Percentiles rank a stretch among this genome's conserved stretches.
These are phyloP conservation scores for Beauveria bassiana DNA, from an alignment of 2,329 filamentous ascomycete species.

Conservation along the genomic window DNA sequence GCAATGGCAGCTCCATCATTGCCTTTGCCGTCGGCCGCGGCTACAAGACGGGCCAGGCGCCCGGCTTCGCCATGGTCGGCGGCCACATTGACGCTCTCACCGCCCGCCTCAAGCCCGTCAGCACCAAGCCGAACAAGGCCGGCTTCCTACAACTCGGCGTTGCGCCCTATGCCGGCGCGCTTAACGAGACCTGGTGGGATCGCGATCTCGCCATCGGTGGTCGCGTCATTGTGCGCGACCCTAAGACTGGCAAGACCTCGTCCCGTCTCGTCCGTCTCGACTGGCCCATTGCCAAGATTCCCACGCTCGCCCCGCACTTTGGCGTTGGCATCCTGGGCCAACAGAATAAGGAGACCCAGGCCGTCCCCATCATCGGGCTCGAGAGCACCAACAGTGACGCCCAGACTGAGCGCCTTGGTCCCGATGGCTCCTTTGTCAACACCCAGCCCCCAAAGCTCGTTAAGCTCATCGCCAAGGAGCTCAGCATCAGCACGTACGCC, in stretches of 20 bases:
- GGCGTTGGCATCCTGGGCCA: conserved; percentile 62
- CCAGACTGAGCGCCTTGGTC: conserved; percentile 42
- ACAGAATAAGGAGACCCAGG: conserved; percentile 83
- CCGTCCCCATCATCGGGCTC: conserved; percentile 87
- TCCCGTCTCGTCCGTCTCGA: conserved; percentile 81
- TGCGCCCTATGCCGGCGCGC: conserved; percentile 80
- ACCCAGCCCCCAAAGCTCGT: conserved; percentile 84
- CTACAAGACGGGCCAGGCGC: conserved; percentile 67
- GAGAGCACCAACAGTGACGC: conserved; percentile 55
- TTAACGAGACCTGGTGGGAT: conserved; percentile 95
- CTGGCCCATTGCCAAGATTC: conserved; percentile 90
- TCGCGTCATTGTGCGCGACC: conserved; percentile 73
- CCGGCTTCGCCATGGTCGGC: conserved; percentile 75
- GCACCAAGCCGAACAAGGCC: conserved; percentile 72
- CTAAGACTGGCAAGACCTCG: conserved; percentile 64
- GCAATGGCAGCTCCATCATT: conserved; percentile 80
- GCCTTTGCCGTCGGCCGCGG: conserved; percentile 75
- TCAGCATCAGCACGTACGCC: conserved; percentile 63
- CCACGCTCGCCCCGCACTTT: conserved; percentile 90
- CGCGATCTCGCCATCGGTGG: conserved; percentile 87
- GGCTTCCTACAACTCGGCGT: conserved; percentile 87
- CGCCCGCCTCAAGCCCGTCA: conserved; percentile 84
- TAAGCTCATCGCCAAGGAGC: conserved; percentile 67
- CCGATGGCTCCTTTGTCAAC: conserved; percentile 63
- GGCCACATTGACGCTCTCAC: conserved; percentile 92